Percentiles rank a stretch among this genome's conserved stretches.
phyloP scores from a whole-genome alignment of 768 basidiomycete genomes.

The Naganishia antarctica region DNA sequence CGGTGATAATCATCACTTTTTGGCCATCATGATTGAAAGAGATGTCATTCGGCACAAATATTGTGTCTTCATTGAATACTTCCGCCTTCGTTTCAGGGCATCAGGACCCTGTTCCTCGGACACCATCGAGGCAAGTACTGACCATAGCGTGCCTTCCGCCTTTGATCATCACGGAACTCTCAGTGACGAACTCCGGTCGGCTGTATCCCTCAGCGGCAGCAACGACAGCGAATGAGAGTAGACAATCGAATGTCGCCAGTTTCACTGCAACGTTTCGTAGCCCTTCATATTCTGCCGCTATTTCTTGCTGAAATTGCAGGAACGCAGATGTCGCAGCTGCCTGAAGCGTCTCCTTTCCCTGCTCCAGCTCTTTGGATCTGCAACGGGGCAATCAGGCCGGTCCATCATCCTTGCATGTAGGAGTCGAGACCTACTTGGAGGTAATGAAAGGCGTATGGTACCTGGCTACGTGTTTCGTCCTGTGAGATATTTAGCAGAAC shows the following conservation, averaged over 20 bases:
- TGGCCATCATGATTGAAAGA: conserved; percentile 56
- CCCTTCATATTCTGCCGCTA: conserved; percentile 65
- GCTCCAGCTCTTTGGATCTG: conserved; percentile 67
- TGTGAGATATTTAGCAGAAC: conserved; percentile 50
- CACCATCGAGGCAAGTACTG: neutral
- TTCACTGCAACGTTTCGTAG: conserved; percentile 73
- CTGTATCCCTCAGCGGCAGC: conserved; percentile 71
- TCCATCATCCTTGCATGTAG: neutral
- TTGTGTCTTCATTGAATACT: conserved; percentile 58
- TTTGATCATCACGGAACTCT: conserved; percentile 63
- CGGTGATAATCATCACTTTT: conserved; percentile 49
- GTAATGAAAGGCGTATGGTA: conserved; percentile 65
- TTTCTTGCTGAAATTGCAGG: conserved; percentile 64
- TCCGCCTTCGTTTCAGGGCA: too few species aligned
- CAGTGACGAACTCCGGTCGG: conserved; percentile 66
- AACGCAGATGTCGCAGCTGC: conserved; percentile 59
- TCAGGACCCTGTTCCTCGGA: too few species aligned
- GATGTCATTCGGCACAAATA: conserved; percentile 76
- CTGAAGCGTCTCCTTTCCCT: conserved; percentile 66
- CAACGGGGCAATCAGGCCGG: conserved; percentile 50
- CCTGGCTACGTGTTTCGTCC: conserved; percentile 64
- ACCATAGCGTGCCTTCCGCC: conserved; percentile 89
- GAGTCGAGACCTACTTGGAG: conserved; percentile 33
- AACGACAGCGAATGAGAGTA: conserved; percentile 75
- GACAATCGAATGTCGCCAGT: conserved; percentile 74